Evolutionary conservation across 768 basidiomycete species (phyloP).

Genomic region (Pleurotus ostreatus): DNA sequence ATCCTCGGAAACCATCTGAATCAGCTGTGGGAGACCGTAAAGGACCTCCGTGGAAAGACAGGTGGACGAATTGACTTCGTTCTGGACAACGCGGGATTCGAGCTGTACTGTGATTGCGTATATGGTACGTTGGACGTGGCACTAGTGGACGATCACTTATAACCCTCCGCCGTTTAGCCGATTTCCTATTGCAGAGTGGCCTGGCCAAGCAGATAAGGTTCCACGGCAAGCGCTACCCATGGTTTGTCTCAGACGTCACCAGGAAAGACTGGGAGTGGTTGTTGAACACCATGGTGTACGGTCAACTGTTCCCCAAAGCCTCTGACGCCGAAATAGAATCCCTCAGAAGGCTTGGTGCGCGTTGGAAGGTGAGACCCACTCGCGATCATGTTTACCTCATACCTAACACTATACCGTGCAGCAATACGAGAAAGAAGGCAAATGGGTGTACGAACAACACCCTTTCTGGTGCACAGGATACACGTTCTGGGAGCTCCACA

Average conservation of each 20-base stretch:
- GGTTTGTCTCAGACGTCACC: conserved; percentile 94
- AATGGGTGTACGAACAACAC: conserved; percentile 93
- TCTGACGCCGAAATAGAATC: conserved; percentile 79
- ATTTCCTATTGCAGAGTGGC: conserved; percentile 90
- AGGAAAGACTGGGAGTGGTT: conserved; percentile 95
- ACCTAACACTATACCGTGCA: conserved; percentile 22
- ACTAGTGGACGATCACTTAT: neutral
- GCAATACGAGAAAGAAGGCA: conserved; percentile 91
- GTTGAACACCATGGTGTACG: conserved; percentile 82
- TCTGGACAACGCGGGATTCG: conserved; percentile 86
- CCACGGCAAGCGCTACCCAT: conserved; percentile 94
- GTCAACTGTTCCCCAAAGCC: conserved; percentile 86
- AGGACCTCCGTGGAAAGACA: conserved; percentile 62
- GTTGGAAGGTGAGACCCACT: conserved; percentile 73
- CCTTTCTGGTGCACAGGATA: conserved; percentile 97
- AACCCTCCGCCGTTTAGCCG: conserved; percentile 46
- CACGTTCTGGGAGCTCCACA: conserved; percentile 85
- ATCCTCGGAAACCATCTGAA: conserved; percentile 84
- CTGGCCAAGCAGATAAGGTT: conserved; percentile 82
- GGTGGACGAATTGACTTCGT: conserved; percentile 78
- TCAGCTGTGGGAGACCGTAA: conserved; percentile 71
- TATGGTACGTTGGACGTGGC: conserved; percentile 50
- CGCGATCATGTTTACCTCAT: neutral
- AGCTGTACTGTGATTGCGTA: conserved; percentile 83
- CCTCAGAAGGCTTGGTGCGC: conserved; percentile 68